Evolutionary conservation across 2,329 filamentous ascomycete genomes (phyloP).

Genomic region (Colletotrichum nymphaeae): DNA sequence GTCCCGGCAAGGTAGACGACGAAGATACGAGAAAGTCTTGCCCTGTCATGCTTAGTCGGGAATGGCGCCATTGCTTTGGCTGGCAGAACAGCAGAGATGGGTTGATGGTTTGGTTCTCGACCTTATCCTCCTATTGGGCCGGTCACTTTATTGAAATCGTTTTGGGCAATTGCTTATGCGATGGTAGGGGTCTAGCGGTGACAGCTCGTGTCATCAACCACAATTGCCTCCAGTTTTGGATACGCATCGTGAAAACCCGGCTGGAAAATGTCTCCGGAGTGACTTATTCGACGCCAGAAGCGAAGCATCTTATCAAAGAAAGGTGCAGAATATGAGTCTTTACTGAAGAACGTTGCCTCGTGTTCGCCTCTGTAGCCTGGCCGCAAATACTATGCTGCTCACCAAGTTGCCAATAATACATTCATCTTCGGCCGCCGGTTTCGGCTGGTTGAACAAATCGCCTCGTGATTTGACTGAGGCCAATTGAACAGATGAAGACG

Average conservation of each 20-base stretch:
- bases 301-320: not conserved
- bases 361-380: not conserved
- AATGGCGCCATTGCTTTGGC: slow-evolving; percentile 11
- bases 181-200: slow-evolving; percentile 11
- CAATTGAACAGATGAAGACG: not conserved
- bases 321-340: not conserved
- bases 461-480: not conserved
- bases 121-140: slow-evolving; percentile 25
- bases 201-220: slow-evolving; percentile 26
- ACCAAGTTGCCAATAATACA: not conserved
- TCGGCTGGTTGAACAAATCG: not conserved
- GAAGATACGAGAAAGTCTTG: slow-evolving; percentile 29
- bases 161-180: slow-evolving; percentile 29
- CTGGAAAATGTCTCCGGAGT: not conserved
- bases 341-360: not conserved
- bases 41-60: slow-evolving; percentile 20
- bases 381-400: not conserved
- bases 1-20: not conserved
- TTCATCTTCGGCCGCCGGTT: not conserved
- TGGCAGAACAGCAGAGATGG: not conserved
- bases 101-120: not conserved
- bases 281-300: not conserved
- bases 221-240: not conserved
- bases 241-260: not conserved
- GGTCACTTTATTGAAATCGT: slow-evolving; percentile 27